These are phyloP conservation scores for Patellifolia procumbens DNA, from an alignment of 179 eudicot genomes.

Conservation along the genomic window DNA sequence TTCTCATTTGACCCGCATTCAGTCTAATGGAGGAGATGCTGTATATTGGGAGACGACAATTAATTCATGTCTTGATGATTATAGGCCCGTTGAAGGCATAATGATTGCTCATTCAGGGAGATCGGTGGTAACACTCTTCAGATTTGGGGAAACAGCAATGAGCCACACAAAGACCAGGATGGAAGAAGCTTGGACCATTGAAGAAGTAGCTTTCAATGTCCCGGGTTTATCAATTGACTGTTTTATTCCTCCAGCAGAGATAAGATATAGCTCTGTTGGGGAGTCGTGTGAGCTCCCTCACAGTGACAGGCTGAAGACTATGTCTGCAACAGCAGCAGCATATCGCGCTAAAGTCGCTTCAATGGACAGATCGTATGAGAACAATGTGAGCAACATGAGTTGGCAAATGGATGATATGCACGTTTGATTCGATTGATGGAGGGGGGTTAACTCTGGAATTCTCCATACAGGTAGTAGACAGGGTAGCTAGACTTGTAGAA, in stretches of 20 bases:
- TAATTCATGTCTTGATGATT: constrained; percentile 82
- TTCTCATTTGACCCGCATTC: constrained; percentile 94
- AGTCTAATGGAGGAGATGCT: constrained; percentile 83
- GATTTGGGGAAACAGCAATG: constrained; percentile 93
- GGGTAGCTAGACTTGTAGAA: constrained; percentile 50
- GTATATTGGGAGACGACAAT: constrained; percentile 96
- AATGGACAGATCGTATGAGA: constrained; percentile 42
- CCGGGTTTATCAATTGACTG: constrained; percentile 89
- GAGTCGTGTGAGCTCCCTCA: constrained; percentile 67
- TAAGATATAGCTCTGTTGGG: constrained; percentile 57
- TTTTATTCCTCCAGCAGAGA: constrained; percentile 91
- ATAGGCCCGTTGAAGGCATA: constrained; percentile 82
- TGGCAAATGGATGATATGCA: constrained; percentile 78
- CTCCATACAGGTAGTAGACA: constrained; percentile 32
- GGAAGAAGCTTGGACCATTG: constrained; percentile 98
- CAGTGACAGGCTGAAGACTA: constrained; percentile 56
- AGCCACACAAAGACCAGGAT: constrained; percentile 96
- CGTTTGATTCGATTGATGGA: constrained; percentile 34
- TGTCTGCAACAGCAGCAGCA: constrained; percentile 41
- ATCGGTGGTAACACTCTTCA: constrained; percentile 85
- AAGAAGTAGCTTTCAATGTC: constrained; percentile 90
- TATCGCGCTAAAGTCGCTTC: constrained; percentile 73
- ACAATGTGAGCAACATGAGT: constrained; percentile 33
- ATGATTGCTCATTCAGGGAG: constrained; percentile 95
- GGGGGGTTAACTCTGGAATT: constrained; percentile 25